Evolutionary conservation across 2,329 filamentous ascomycete species (phyloP).

Genomic region (Xylogone sp.): DNA sequence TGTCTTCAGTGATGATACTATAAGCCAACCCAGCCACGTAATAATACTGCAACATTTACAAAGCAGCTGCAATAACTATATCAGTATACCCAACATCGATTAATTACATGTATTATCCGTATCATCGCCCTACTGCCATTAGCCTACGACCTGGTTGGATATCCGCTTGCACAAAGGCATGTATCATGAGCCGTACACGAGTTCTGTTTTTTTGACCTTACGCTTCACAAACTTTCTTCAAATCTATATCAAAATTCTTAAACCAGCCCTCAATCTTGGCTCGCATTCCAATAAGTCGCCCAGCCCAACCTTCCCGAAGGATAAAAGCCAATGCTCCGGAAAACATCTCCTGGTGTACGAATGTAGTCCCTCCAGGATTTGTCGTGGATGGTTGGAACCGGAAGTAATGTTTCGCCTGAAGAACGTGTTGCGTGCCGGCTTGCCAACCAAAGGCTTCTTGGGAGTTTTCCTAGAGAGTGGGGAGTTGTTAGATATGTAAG

Average conservation of each 20-base stretch:
- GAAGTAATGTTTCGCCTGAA: not conserved
- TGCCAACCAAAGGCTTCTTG: not conserved
- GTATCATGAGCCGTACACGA: too few species aligned
- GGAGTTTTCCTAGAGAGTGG: not conserved
- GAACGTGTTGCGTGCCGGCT: not conserved
- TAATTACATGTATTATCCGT: too few species aligned
- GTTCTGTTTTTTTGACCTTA: too few species aligned
- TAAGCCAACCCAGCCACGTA: too few species aligned
- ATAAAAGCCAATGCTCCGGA: not conserved
- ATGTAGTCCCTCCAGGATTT: not conserved
- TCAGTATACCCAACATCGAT: too few species aligned
- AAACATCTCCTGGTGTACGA: not conserved
- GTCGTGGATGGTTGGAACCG: not conserved
- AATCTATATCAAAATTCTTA: not conserved
- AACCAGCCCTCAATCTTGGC: not conserved
- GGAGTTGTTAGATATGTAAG: too few species aligned
- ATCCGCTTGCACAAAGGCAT: too few species aligned
- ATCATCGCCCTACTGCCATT: too few species aligned
- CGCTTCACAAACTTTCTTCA: not conserved
- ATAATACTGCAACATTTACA: too few species aligned
- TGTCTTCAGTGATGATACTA: too few species aligned
- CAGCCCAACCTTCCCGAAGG: not conserved
- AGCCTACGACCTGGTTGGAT: too few species aligned
- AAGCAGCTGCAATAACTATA: too few species aligned
- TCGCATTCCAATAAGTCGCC: not conserved